Conservation (phyloP, 2,329 filamentous ascomycete species). For the Clonostachys chloroleuca region DNA sequence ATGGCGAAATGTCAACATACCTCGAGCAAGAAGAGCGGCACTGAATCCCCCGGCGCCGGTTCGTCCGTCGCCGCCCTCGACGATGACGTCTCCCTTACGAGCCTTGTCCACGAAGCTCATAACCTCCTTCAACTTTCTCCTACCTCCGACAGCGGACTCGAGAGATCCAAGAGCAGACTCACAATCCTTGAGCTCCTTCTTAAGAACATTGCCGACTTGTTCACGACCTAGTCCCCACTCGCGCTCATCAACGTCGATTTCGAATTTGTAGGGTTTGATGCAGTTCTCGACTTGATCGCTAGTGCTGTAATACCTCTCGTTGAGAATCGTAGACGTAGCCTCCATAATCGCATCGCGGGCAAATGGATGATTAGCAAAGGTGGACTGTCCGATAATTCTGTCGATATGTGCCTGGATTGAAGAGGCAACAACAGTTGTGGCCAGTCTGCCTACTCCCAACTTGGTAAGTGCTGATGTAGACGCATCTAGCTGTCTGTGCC, state of each 20-base stretch:
- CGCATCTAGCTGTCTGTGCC: slow-evolving; percentile 91
- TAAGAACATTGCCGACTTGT: slow-evolving; percentile 75
- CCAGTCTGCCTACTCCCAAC: slow-evolving; percentile 85
- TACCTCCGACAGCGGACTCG: slow-evolving; percentile 74
- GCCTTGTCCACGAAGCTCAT: slow-evolving; percentile 88
- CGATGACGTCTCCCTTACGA: slow-evolving; percentile 74
- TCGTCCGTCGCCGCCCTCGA: slow-evolving; percentile 72
- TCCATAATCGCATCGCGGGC: slow-evolving; percentile 90
- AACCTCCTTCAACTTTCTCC: slow-evolving; percentile 83
- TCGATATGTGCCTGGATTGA: slow-evolving; percentile 85
- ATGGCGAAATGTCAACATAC: slow-evolving; percentile 38
- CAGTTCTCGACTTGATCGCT: slow-evolving; percentile 98
- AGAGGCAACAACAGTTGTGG: slow-evolving; percentile 85
- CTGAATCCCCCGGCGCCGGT: slow-evolving; percentile 94
- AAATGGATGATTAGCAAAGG: slow-evolving; percentile 86
- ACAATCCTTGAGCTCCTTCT: slow-evolving; percentile 80
- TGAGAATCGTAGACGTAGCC: slow-evolving; percentile 83
- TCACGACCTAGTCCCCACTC: slow-evolving; percentile 87
- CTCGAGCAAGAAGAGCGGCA: slow-evolving; percentile 75
- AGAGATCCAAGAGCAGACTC: slow-evolving; percentile 73
- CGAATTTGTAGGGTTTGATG: slow-evolving; percentile 98
- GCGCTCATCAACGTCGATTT: slow-evolving; percentile 87
- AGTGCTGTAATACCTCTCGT: slow-evolving; percentile 93
- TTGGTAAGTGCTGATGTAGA: slow-evolving; percentile 89
- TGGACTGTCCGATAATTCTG: slow-evolving; percentile 70